phyloP scores from a whole-genome alignment of 768 basidiomycete genomes.

The Postia placenta region DNA sequence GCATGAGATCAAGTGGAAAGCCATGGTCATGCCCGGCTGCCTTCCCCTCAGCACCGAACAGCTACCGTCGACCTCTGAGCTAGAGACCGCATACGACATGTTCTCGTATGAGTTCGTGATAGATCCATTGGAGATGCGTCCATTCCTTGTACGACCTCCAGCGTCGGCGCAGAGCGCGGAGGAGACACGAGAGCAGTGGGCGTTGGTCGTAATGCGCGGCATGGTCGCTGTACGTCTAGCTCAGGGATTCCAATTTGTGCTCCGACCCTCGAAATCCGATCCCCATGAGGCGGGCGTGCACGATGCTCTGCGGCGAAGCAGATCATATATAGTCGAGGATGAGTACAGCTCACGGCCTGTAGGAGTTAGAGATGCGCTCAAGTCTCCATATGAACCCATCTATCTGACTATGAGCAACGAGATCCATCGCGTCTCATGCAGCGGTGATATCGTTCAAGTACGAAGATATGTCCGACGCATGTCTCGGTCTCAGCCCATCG shows the following conservation, averaged over 20 bases:
- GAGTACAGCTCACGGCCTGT: constrained; percentile 46
- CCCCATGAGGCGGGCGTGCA: constrained; percentile 25
- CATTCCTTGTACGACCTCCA: constrained; percentile 77
- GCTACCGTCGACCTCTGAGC: constrained; percentile 70
- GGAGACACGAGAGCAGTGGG: constrained; percentile 63
- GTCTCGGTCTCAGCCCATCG: constrained; percentile 54
- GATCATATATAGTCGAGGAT: constrained; percentile 50
- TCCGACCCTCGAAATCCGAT: constrained; percentile 36
- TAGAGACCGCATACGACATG: constrained; percentile 72
- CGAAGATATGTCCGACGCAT: constrained; percentile 76
- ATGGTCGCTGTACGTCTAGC: constrained; percentile 91
- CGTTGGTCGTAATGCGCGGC: constrained; percentile 78
- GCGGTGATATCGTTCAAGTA: constrained; percentile 86
- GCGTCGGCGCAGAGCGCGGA: constrained; percentile 42
- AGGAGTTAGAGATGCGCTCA: constrained; percentile 63
- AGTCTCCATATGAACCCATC: constrained; percentile 60
- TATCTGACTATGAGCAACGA: constrained; percentile 95
- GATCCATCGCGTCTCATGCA: constrained; percentile 89
- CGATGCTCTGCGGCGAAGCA: constrained; percentile 39
- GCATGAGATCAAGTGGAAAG: constrained; percentile 90
- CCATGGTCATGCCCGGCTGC: constrained; percentile 78
- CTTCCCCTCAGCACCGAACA: constrained; percentile 89
- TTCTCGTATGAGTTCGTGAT: constrained; percentile 88
- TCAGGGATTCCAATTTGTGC: constrained; percentile 92
- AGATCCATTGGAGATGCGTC: constrained; percentile 76